These are phyloP conservation scores for Choiromyces venosus DNA, from an alignment of 495 filamentous ascomycete genomes.

Conservation along the genomic window DNA sequence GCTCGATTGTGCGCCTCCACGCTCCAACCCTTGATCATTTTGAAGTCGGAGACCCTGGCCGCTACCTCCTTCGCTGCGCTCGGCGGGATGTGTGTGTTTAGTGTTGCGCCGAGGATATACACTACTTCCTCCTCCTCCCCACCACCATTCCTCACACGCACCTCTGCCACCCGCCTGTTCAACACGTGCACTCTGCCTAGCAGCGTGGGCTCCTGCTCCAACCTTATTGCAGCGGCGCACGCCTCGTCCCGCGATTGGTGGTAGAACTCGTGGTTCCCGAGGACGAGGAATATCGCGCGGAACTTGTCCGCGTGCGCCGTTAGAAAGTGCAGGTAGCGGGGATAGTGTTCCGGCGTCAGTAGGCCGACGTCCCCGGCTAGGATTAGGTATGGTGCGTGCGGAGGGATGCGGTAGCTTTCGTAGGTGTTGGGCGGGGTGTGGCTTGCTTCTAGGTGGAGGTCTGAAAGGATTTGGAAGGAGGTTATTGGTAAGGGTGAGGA, in stretches of 20 bases:
- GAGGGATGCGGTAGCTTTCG: slow-evolving; percentile 48
- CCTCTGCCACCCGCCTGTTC: slow-evolving; percentile 46
- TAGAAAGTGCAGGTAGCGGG: slow-evolving; percentile 51
- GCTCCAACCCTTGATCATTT: slow-evolving; percentile 50
- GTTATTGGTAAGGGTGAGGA: slow-evolving; percentile 5
- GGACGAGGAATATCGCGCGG: slow-evolving; percentile 50
- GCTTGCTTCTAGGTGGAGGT: slow-evolving; percentile 53
- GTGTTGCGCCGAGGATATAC: slow-evolving; percentile 52
- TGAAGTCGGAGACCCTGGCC: slow-evolving; percentile 50
- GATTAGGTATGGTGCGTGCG: slow-evolving; percentile 50
- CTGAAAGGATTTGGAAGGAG: slow-evolving; percentile 53
- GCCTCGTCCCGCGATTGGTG: slow-evolving; percentile 44
- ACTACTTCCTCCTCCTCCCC: neutral
- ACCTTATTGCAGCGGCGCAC: slow-evolving; percentile 45
- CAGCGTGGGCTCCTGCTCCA: slow-evolving; percentile 47
- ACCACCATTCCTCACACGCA: slow-evolving; percentile 46
- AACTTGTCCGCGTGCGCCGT: slow-evolving; percentile 47
- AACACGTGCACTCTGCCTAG: slow-evolving; percentile 49
- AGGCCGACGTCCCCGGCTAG: slow-evolving; percentile 57
- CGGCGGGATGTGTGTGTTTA: slow-evolving; percentile 54
- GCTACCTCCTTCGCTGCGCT: slow-evolving; percentile 34
- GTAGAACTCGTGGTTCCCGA: slow-evolving; percentile 60
- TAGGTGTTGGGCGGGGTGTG: slow-evolving; percentile 48
- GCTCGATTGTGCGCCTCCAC: slow-evolving; percentile 48
- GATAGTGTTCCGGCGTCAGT: slow-evolving; percentile 48